These are phyloP conservation scores for Asterochloris erici DNA, from an alignment of 139 green algal species.

Conservation along the genomic window DNA sequence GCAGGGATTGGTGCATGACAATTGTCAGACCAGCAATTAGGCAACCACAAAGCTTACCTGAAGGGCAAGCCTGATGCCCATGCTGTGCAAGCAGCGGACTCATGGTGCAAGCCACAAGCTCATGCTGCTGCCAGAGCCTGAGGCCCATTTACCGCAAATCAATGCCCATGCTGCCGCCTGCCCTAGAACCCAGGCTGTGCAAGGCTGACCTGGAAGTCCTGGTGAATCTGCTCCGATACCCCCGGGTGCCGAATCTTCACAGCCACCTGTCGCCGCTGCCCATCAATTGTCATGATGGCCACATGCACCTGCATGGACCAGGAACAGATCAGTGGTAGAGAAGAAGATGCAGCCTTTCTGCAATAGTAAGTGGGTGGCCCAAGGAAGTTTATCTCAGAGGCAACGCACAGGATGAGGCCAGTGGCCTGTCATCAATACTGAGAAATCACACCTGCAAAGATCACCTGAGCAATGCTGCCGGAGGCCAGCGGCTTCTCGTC, in stretches of 20 bases:
- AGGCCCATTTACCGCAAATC: too few relatives aligned
- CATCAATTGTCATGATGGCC: conserved; percentile 44
- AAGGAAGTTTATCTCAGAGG: not conserved
- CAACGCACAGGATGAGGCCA: too few relatives aligned
- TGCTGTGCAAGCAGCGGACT: too few relatives aligned
- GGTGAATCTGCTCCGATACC: conserved; percentile 71
- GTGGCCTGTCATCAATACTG: too few relatives aligned
- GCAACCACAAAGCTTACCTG: too few relatives aligned
- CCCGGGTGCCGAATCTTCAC: conserved; percentile 92
- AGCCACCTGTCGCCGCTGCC: conserved; percentile 33
- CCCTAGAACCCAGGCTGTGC: not conserved
- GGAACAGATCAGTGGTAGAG: not conserved
- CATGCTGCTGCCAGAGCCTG: too few relatives aligned
- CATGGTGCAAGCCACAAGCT: too few relatives aligned
- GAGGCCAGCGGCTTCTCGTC: conserved; percentile 79
- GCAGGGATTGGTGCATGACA: too few relatives aligned
- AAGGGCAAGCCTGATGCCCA: too few relatives aligned
- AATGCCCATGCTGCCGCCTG: too few relatives aligned
- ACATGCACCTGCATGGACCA: conserved; percentile 61
- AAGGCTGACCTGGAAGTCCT: conserved; percentile 84
- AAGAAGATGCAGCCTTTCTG: not conserved
- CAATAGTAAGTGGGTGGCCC: not conserved
- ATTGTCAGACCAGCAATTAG: too few relatives aligned
- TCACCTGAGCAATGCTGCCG: conserved; percentile 92
- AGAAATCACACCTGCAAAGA: not conserved